phyloP scores from a whole-genome alignment of 2,329 filamentous ascomycete genomes.

The Penicillium sp. region DNA sequence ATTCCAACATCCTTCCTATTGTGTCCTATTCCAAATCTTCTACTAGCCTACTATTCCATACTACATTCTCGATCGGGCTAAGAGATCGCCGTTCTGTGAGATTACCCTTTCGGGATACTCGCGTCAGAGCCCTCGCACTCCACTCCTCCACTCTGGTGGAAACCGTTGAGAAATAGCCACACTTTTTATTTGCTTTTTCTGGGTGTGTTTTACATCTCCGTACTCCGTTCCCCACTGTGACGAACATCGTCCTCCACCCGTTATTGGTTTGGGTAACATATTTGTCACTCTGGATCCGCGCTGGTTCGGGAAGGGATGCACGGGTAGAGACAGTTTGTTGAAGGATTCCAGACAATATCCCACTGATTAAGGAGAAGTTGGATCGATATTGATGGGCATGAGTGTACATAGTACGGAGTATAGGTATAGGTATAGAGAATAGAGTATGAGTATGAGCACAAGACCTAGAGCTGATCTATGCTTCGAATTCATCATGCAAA shows the following conservation, averaged over 20 bases:
- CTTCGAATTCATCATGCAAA: background rate
- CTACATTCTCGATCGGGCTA: conserved; percentile 12
- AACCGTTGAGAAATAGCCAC: conserved; percentile 26
- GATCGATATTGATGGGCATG: background rate
- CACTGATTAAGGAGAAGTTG: background rate
- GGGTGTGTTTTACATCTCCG: background rate
- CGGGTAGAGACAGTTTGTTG: conserved; percentile 13
- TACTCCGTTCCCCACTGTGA: conserved; percentile 6
- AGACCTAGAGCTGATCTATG: no score
- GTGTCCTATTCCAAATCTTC: no score
- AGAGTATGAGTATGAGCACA: no score
- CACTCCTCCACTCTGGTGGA: conserved; percentile 17
- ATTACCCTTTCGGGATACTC: conserved; percentile 16
- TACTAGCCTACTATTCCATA: background rate
- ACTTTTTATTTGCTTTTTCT: conserved; percentile 14
- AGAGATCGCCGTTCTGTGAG: conserved; percentile 17
- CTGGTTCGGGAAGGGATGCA: conserved; percentile 16
- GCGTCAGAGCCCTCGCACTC: conserved; percentile 7
- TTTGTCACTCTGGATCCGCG: conserved; percentile 21
- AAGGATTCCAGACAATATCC: conserved; percentile 21
- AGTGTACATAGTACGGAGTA: background rate
- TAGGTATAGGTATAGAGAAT: no score
- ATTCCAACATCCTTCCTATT: no score
- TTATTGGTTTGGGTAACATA: conserved; percentile 17
- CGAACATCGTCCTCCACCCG: conserved; percentile 7